Conservation (phyloP, 768 basidiomycete species). For the Leccinum subtestaceum region DNA sequence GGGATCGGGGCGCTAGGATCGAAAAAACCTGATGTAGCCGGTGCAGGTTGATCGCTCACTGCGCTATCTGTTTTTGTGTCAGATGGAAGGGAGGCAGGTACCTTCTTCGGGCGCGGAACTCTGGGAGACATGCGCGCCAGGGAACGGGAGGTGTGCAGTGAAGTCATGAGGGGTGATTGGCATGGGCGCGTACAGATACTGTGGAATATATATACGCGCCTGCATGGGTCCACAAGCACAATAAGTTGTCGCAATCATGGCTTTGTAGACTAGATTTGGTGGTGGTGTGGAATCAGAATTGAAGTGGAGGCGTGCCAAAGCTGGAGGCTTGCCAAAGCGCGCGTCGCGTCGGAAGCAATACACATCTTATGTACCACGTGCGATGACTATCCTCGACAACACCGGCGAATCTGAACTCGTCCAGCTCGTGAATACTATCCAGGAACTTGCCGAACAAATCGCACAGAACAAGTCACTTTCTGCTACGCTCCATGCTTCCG, state of each 20-base stretch:
- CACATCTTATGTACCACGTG: too few relatives aligned
- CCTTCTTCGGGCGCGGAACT: background rate
- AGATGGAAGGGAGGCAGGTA: background rate
- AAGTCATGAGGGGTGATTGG: constrained; percentile 8
- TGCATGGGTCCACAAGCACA: background rate
- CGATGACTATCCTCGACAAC: constrained; percentile 56
- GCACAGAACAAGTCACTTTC: constrained; percentile 74
- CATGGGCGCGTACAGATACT: background rate
- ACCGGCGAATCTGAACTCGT: constrained; percentile 55
- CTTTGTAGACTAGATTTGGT: background rate
- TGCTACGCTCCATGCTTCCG: constrained; percentile 66
- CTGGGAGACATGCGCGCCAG: constrained; percentile 6
- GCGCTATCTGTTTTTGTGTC: constrained; percentile 23
- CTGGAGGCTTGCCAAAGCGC: background rate
- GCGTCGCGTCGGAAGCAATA: constrained; percentile 3
- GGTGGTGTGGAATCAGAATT: too few relatives aligned
- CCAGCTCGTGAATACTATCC: constrained; percentile 64
- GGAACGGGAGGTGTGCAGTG: constrained; percentile 7
- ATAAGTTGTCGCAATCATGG: background rate
- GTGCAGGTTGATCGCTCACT: constrained; percentile 25
- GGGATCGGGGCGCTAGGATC: constrained; percentile 5
- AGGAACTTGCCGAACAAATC: constrained; percentile 82
- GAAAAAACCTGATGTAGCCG: constrained; percentile 20
- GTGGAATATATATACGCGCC: constrained; percentile 3
- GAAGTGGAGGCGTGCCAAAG: background rate